Evolutionary conservation across 1,284 basidiomycete genomes (phyloP).

Genomic region (Puccinia hordei): DNA sequence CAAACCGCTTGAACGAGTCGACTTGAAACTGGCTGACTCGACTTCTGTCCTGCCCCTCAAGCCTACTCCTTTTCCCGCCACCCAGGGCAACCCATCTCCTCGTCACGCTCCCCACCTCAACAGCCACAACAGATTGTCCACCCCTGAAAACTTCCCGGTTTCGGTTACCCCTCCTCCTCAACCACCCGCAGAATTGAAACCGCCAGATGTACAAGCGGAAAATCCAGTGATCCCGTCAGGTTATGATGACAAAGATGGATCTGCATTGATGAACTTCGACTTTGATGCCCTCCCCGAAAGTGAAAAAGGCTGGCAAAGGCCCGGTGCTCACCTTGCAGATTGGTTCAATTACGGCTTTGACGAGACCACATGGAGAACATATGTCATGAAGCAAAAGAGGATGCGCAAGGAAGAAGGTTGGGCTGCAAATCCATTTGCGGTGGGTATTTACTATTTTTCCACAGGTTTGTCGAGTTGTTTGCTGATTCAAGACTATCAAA

Average conservation of each 20-base stretch:
- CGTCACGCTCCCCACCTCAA: slow-evolving; percentile 7
- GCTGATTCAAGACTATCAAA: not conserved
- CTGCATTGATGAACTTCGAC: slow-evolving; percentile 69
- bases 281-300: slow-evolving; percentile 69
- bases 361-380: slow-evolving; percentile 90
- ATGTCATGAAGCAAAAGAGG: slow-evolving; percentile 72
- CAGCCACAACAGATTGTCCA: slow-evolving; percentile 36
- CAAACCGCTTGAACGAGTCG: slow-evolving; percentile 43
- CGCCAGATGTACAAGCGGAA: slow-evolving; percentile 20
- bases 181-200: slow-evolving; percentile 18
- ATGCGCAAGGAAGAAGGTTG: slow-evolving; percentile 29
- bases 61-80: not conserved
- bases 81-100: not conserved
- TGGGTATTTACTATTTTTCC: slow-evolving; percentile 15
- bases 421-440: slow-evolving; percentile 48
- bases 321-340: slow-evolving; percentile 90
- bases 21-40: slow-evolving; percentile 30
- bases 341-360: slow-evolving; percentile 99
- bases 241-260: slow-evolving; percentile 47
- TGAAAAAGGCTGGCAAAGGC: slow-evolving; percentile 82
- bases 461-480: not conserved
- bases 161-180: slow-evolving; percentile 37
- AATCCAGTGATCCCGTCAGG: slow-evolving; percentile 33
- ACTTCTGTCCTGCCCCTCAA: slow-evolving; percentile 19
- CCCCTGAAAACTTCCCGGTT: slow-evolving; percentile 41